Base-by-base conservation (phyloP, 2,329 filamentous ascomycete genomes). In the Pestalotiopsis sp. region DNA sequence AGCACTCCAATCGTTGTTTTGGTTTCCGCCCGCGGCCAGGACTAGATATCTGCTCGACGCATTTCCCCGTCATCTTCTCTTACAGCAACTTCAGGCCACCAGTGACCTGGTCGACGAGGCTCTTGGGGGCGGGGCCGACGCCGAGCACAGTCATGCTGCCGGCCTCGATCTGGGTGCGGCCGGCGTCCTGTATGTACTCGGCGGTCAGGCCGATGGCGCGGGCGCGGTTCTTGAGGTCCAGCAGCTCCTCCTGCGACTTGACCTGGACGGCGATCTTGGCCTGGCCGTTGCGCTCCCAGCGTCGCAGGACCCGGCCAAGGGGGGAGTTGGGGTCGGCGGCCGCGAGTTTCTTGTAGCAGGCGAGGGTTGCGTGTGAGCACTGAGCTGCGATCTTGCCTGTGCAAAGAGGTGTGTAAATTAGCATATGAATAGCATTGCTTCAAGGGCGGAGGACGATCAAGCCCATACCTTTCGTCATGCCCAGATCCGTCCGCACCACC, bases 61-160 rank as follows among this genome's bases (percentile, higher is more conserved):
- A 9, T 36, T 20, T 27, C 14, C 14, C 23, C 14, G 41, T n/a
- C 27, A 17, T 23, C 7, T n/a, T 14, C 14, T 7, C 17, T 49
- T 60, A 79, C 68, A 79, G 70, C 31, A 79, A 60, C 72, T 78
- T 79, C 66, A 79, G 69, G 1, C 75, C 74, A 6, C 77, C 77
- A 1, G 77, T 79, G 38, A 99, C 90, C 79, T 91, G 84, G 79
- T 99, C 94, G 64, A 99, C 91, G 68, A 95, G 84, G 75, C 93
- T 95, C 85, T 92, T 95, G 0, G 95, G 95, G 31, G 92, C 95
- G 2, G 91, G 91, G 0, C 91, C 91, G 66, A 95, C 90, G 0
- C 96, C 96, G 65, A 99, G 84, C 57, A 99, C 96, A 0, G 96
- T 99, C 79, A 93, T 88, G 79, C 94, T 98, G 20, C 96, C 95